Evolutionary conservation across 768 basidiomycete species (phyloP), one percentile per base, ranked within the genome.

Genomic region (Tricholoma furcatifolium): DNA sequence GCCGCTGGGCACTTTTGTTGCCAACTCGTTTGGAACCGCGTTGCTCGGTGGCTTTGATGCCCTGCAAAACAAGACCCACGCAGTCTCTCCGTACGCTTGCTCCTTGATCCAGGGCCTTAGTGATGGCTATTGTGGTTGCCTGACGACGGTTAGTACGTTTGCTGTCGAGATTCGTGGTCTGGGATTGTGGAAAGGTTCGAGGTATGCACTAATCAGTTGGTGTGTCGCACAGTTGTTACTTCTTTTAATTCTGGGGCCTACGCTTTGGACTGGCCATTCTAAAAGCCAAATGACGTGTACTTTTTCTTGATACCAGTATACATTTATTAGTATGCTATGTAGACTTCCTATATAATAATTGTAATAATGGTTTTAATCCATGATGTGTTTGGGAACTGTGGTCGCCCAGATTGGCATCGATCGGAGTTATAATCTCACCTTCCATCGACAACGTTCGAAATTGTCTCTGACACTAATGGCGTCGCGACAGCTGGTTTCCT

Each of bases 111-210:
- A 91, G 63, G 95, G 93, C 1, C 70, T 98, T 34, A 74, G 77
- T 20, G 93, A 98, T 65, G 97, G 97, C 6, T 98, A 93, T 65
- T 98, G 95, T 65, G 97, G 94, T 10, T 94, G 93, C 71, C 74
- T 98, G 60, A 95, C 88, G 1, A 99, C 97, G 1, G 80, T 99
- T 60, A 93, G 90, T 67, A 98, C 95, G 15, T 96, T 98, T 63
- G 88, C 84, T 1, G 85, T 85, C 8, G 97, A 99, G 65, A 66
- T 91, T 18, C 70, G 75, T 31, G 79, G 80, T 38, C 70, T 94
- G 55, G 68, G 73, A 39, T 66, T 74, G 30, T 65, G 80, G 67
- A 82, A 79, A 62, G 83, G 84, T 24, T 83, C 78, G 72, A 62
- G 83, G 41, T 98, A 98, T 66, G 81, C 79, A 23, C 57, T 77